Conservation (phyloP, 495 filamentous ascomycete genomes). For the Copromyces sp. region DNA sequence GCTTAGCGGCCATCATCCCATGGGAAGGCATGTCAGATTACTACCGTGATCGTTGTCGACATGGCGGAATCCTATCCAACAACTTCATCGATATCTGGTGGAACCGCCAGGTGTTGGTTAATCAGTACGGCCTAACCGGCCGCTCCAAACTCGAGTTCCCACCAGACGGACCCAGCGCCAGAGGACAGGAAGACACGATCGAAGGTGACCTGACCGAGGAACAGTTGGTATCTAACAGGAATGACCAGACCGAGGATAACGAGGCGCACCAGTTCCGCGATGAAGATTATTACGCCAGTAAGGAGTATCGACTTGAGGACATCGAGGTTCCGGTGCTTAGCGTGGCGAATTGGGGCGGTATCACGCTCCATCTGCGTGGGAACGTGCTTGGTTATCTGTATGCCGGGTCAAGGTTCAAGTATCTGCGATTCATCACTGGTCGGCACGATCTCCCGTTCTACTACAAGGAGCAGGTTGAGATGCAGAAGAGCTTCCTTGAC, state of each 20-base stretch:
- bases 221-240: slow-evolving; percentile 38
- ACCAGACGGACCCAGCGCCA: slow-evolving; percentile 27
- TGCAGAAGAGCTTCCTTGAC: slow-evolving; percentile 55
- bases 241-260: slow-evolving; percentile 53
- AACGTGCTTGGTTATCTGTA: slow-evolving; percentile 54
- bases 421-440: slow-evolving; percentile 55
- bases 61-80: slow-evolving; percentile 57
- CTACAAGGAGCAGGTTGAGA: slow-evolving; percentile 51
- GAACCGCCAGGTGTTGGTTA: slow-evolving; percentile 50
- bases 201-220: slow-evolving; percentile 45
- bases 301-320: slow-evolving; percentile 50
- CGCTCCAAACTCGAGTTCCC: slow-evolving; percentile 19
- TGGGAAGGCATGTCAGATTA: slow-evolving; percentile 66
- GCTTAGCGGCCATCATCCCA: slow-evolving; percentile 48
- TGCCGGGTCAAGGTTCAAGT: slow-evolving; percentile 53
- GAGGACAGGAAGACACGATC: slow-evolving; percentile 46
- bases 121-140: slow-evolving; percentile 48
- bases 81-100: slow-evolving; percentile 56
- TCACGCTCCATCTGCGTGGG: slow-evolving; percentile 51
- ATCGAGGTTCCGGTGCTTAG: slow-evolving; percentile 52
- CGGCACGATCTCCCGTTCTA: slow-evolving; percentile 66
- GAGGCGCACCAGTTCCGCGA: slow-evolving; percentile 43
- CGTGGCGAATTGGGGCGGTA: slow-evolving; percentile 60
- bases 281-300: slow-evolving; percentile 50
- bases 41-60: slow-evolving; percentile 52